Conservation (phyloP, 2,329 filamentous ascomycete genomes). For the Arachnomyces sp. region DNA sequence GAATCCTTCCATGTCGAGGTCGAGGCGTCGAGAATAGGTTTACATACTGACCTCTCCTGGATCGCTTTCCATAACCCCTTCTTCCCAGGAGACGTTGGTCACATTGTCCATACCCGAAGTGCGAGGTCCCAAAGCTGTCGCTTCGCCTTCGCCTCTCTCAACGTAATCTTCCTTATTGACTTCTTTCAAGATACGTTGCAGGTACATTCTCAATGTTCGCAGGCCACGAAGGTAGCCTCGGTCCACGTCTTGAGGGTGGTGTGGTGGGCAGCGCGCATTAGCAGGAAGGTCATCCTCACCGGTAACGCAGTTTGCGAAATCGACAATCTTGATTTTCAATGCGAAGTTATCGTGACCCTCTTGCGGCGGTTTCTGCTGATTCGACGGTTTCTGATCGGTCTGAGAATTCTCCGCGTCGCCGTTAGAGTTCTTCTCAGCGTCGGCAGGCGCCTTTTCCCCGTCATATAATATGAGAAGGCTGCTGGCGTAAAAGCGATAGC, state of each 20-base stretch:
- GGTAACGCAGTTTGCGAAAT: slow-evolving; percentile 96
- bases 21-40: too few species aligned
- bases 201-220: slow-evolving; percentile 70
- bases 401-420: slow-evolving; percentile 14
- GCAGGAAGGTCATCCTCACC: slow-evolving; percentile 62
- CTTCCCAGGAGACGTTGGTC: slow-evolving; percentile 26
- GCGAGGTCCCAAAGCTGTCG: slow-evolving; percentile 29
- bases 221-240: slow-evolving; percentile 83
- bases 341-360: slow-evolving; percentile 33
- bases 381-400: slow-evolving; percentile 25
- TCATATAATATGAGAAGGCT: slow-evolving; percentile 95
- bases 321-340: slow-evolving; percentile 86
- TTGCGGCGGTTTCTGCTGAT: slow-evolving; percentile 23
- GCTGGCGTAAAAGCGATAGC: slow-evolving; percentile 92
- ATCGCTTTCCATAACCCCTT: slow-evolving; percentile 36
- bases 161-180: slow-evolving; percentile 45
- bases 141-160: slow-evolving; percentile 38
- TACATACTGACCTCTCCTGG: slow-evolving; percentile 36
- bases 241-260: slow-evolving; percentile 72
- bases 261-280: slow-evolving; percentile 65
- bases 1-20: not conserved
- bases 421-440: slow-evolving; percentile 3
- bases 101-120: slow-evolving; percentile 21
- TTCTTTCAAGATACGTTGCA: slow-evolving; percentile 78
- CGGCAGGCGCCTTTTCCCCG: slow-evolving; percentile 47